Percentiles rank a stretch among this genome's conserved stretches.
Conservation (phyloP, 257 asterid species). For the Nemophila menziesii region DNA sequence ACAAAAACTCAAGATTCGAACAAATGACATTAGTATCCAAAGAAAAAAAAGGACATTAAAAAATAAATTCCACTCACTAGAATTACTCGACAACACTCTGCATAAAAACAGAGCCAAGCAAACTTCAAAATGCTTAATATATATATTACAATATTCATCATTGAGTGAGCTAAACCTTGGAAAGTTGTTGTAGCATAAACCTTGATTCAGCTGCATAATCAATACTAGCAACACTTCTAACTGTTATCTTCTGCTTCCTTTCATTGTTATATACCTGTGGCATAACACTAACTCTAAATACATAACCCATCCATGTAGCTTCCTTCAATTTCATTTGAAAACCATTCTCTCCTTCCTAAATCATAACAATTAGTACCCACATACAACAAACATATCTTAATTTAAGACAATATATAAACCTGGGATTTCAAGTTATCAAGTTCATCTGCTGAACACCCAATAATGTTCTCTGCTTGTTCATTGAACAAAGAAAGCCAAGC, state of each 20-base stretch:
- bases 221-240: slow-evolving; percentile 52
- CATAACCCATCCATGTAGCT: slow-evolving; percentile 60
- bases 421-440: slow-evolving; percentile 57
- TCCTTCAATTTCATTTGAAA: slow-evolving; percentile 41
- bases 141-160: no score
- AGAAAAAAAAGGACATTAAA: no score
- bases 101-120: no score
- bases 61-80: no score
- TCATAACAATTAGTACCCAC: slow-evolving; percentile 5
- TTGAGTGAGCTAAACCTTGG: slow-evolving; percentile 43
- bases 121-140: no score
- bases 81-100: no score
- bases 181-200: slow-evolving; percentile 53
- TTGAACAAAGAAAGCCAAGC: slow-evolving; percentile 65
- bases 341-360: slow-evolving; percentile 39
- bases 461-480: slow-evolving; percentile 62
- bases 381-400: not conserved
- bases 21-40: no score
- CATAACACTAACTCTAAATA: slow-evolving; percentile 62
- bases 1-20: no score
- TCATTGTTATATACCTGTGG: slow-evolving; percentile 63
- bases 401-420: slow-evolving; percentile 17
- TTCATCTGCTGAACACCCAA: slow-evolving; percentile 75
- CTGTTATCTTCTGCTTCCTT: slow-evolving; percentile 74
- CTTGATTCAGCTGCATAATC: slow-evolving; percentile 74